Base-by-base conservation (phyloP, 768 basidiomycete species). In the Boletus coccyginus region DNA sequence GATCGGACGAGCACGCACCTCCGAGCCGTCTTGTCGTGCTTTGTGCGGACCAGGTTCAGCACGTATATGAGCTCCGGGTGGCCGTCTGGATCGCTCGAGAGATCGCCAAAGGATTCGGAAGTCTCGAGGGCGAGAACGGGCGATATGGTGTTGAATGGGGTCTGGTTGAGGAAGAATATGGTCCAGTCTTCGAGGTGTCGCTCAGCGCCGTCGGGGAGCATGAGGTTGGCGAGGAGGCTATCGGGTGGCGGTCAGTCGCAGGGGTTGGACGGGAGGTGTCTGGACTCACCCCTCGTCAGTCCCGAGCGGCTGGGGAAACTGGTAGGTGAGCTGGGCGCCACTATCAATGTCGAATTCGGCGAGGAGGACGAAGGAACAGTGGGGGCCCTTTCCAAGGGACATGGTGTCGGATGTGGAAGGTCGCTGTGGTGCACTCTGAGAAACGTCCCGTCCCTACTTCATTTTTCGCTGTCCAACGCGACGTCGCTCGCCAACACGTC, bases 281-380 rank as follows among this genome's bases (percentile, higher is more conserved):
- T 9, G 16, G n/a, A 10, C 83, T 63, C 69, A 96, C 95, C 92
- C 89, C 72, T 96, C 94, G 80, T 98, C 92, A 55, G 92, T 86
- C 11, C 96, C 97, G 36, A 97, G 79, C 13, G 94, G 92, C 66
- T 91, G 91, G 11, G 97, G 97, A 68, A 96, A 98, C 73, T 98
- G 94, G 72, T 97, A 95, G 41, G 92, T 89, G 59, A 99, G 79
- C 61, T 93, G 90, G 3, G 95, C 91, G 35, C 97, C 97, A 55
- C 90, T 85, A 68, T 93, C 87, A 61, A 99, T 98, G 77, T 99
- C 92, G 76, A 99, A 99, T 72, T 98, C 97, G n/a, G 97, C 97
- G 51, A 98, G 83, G 46, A 99, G 80, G 57, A 97, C 89, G 74
- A 95, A 98, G 19, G 94, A 92, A 63, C 90, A 91, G 70, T 92